These are phyloP conservation scores for Brassica cretica DNA, from an alignment of 345 rosid genomes.

Conservation along the genomic window DNA sequence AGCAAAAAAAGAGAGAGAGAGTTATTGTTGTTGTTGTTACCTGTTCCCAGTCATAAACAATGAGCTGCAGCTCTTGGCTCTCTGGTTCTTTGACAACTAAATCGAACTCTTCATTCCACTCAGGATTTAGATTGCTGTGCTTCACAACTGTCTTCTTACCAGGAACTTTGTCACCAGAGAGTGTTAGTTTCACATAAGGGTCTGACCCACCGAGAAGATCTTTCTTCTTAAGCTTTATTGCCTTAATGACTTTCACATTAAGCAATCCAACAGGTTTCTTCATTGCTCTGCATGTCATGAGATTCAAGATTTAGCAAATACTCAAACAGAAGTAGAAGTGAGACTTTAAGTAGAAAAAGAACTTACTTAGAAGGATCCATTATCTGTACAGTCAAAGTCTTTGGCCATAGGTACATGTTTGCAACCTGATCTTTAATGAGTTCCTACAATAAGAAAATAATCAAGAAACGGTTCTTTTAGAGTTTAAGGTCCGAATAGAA, in stretches of 20 bases:
- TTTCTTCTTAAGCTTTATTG: neutral
- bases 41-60: neutral
- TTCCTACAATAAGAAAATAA: neutral
- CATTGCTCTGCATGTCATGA: neutral
- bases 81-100: constrained; percentile 3
- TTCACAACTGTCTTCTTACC: neutral
- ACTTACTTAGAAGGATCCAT: constrained; percentile 3
- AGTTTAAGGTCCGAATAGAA: neutral
- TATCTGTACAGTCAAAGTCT: neutral
- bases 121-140: neutral
- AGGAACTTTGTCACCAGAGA: neutral
- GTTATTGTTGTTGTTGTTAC: neutral
- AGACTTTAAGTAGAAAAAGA: neutral
- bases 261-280: neutral
- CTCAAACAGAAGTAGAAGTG: neutral
- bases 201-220: neutral
- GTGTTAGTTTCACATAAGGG: neutral
- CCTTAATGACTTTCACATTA: constrained; percentile 1
- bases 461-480: neutral
- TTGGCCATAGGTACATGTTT: constrained; percentile 4
- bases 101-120: neutral
- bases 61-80: neutral
- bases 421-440: neutral
- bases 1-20: neutral
- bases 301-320: neutral